phyloP scores from a whole-genome alignment of 2,329 filamentous ascomycete genomes.

The Phyllosticta ampelicida region DNA sequence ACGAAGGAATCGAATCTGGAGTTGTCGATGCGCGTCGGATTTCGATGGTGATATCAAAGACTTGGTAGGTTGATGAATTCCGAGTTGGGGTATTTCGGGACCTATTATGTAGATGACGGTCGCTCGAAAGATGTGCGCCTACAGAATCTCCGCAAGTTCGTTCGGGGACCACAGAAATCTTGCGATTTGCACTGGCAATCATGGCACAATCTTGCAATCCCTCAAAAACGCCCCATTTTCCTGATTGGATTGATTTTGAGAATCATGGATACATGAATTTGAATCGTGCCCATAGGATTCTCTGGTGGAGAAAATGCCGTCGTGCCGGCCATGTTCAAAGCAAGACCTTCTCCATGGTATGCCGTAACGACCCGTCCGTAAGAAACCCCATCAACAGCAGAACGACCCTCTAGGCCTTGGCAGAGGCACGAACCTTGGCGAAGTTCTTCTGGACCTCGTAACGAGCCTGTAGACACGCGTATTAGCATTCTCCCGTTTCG shows the following conservation, averaged over 20 bases:
- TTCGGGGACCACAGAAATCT: not conserved
- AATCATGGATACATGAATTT: conserved; percentile 11
- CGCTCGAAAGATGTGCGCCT: too few species aligned
- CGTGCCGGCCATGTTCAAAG: conserved; percentile 16
- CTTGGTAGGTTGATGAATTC: too few species aligned
- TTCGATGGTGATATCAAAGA: too few species aligned
- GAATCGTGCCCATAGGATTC: conserved; percentile 10
- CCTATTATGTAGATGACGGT: too few species aligned
- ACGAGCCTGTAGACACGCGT: conserved; percentile 46
- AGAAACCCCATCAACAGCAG: conserved; percentile 9
- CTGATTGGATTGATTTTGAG: conserved; percentile 12
- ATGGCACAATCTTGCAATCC: conserved; percentile 5
- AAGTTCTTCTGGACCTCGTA: conserved; percentile 97
- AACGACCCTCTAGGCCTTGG: conserved; percentile 24
- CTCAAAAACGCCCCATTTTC: conserved; percentile 7
- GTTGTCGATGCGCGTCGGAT: too few species aligned
- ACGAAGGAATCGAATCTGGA: too few species aligned
- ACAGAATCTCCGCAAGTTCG: too few species aligned
- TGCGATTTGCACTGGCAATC: not conserved
- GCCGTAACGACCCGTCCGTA: conserved; percentile 10
- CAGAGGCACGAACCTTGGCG: conserved; percentile 58
- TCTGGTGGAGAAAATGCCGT: conserved; percentile 9
- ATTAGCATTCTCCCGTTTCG: not conserved
- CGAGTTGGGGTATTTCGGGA: too few species aligned
- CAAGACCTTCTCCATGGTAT: conserved; percentile 22